phyloP scores from a whole-genome alignment of 495 filamentous ascomycete genomes.

The Neurospora tetraspora region DNA sequence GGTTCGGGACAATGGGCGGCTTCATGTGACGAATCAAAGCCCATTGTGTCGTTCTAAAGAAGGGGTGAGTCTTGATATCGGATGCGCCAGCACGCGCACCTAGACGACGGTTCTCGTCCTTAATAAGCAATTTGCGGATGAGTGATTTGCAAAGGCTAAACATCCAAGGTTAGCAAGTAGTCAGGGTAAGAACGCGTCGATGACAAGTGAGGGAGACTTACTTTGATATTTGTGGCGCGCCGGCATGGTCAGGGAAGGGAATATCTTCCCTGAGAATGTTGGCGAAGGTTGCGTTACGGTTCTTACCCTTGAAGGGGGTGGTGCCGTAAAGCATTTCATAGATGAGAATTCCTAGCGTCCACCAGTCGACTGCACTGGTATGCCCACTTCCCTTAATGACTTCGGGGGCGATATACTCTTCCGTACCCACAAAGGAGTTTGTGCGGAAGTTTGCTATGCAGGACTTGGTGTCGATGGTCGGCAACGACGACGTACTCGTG shows the following conservation, averaged over 20 bases:
- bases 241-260: constrained; percentile 81
- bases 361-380: constrained; percentile 98
- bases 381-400: constrained; percentile 98
- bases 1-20: constrained; percentile 93
- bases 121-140: constrained; percentile 93
- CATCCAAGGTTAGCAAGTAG: constrained; percentile 7
- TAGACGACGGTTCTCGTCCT: constrained; percentile 91
- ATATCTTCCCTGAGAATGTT: constrained; percentile 96
- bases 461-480: constrained; percentile 95
- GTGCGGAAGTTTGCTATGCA: constrained; percentile 98
- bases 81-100: constrained; percentile 92
- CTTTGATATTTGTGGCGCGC: constrained; percentile 80
- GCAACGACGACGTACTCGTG: constrained; percentile 68
- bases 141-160: constrained; percentile 85
- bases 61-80: constrained; percentile 92
- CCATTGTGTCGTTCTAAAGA: constrained; percentile 95
- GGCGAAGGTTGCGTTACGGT: constrained; percentile 93
- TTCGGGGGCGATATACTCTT: constrained; percentile 97
- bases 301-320: constrained; percentile 99
- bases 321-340: constrained; percentile 99
- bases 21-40: constrained; percentile 95
- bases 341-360: constrained; percentile 92
- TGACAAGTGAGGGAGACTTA: constrained; percentile 36
- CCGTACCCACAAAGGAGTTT: constrained; percentile 96
- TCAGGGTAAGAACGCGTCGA: constrained; percentile 6